Conservation (phyloP, 306 rosid species). For the Cajanus cajan region DNA sequence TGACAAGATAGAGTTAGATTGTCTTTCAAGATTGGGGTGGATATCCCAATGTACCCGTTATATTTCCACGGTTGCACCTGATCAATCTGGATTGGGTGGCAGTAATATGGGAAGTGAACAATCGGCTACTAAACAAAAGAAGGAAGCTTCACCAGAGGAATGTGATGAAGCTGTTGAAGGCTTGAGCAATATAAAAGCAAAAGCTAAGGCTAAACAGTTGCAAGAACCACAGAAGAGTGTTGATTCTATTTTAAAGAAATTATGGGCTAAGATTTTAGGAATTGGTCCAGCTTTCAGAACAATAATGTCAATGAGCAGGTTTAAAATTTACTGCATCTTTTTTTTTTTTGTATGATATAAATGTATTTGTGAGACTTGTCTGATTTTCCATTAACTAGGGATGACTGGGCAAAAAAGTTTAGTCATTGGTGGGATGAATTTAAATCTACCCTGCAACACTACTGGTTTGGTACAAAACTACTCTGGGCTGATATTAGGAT, state of each 20-base stretch:
- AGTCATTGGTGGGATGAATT: conserved; percentile 62
- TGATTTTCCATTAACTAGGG: conserved; percentile 49
- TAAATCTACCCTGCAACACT: conserved; percentile 72
- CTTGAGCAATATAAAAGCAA: conserved; percentile 65
- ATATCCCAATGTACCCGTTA: conserved; percentile 40
- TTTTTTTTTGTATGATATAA: conserved; percentile 15
- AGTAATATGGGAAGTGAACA: conserved; percentile 39
- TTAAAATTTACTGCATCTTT: conserved; percentile 28
- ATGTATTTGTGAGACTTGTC: conserved; percentile 6
- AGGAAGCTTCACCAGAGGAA: conserved; percentile 82
- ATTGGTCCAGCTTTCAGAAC: conserved; percentile 78
- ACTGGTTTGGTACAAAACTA: conserved; percentile 83
- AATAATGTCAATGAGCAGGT: conserved; percentile 87
- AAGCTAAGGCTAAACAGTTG: conserved; percentile 74
- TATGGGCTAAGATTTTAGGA: conserved; percentile 62
- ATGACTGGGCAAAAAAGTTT: conserved; percentile 86
- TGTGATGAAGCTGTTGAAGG: conserved; percentile 84
- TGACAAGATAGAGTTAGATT: conserved; percentile 22
- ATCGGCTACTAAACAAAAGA: conserved; percentile 47
- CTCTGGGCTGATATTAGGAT: conserved; percentile 78
- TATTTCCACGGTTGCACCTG: conserved; percentile 48
- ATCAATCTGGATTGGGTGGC: conserved; percentile 39
- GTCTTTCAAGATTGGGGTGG: conserved; percentile 36
- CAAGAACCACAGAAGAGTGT: conserved; percentile 53
- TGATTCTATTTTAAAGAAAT: conserved; percentile 43